Base-by-base conservation (phyloP, 176 grass and related monocot genomes). In the Triticum urartu region DNA sequence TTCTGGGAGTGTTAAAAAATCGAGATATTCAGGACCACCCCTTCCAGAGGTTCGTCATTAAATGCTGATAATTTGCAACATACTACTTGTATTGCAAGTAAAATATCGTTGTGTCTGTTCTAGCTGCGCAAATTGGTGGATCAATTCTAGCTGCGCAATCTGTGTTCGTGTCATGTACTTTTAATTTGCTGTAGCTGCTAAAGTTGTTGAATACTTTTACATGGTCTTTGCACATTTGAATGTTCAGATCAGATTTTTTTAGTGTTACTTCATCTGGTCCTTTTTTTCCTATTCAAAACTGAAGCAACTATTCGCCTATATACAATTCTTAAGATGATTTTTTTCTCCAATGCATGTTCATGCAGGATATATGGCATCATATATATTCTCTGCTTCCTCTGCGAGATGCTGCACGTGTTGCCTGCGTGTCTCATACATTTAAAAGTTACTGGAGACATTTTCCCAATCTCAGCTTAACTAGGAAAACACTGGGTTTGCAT, bases 341-440 rank as follows among this genome's bases (percentile, higher is more conserved):
- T 22, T 74, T 74, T 39, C 40, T 74, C 22, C 40, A 74, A 74
- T 74, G 40, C 40, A 26, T 48, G 22, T 70, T 22, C 40, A 28
- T 28, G 40, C 71, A 74, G 40, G 40, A 47, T 12, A 74, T 74
- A 25, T 74, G 40, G 71, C 40, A 26, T 9, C 71, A 47, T 47
- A 74, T 74, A 24, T 40, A 74, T 74, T 48, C 72, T 17, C 24
- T 75, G 13, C 24, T 75, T 21, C 22, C 22, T 14, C 70, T 73
- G 42, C 70, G 72, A 75, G 72, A 75, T 28, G 72, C 72, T 50
- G 72, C 72, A 75, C 42, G 72, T 75, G 72, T 9, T 75, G 42
- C 72, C 42, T 75, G 42, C 7, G 72, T 50, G 42, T 75, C 42
- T 50, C 42, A 9, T 17, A 9, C 72, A 50, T 75, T 75, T 75